A percentile compares a stretch with the other conserved stretches of the same genome.
These are phyloP conservation scores for Pyrenophora teres DNA, from an alignment of 2,329 filamentous ascomycete species.

Conservation along the genomic window DNA sequence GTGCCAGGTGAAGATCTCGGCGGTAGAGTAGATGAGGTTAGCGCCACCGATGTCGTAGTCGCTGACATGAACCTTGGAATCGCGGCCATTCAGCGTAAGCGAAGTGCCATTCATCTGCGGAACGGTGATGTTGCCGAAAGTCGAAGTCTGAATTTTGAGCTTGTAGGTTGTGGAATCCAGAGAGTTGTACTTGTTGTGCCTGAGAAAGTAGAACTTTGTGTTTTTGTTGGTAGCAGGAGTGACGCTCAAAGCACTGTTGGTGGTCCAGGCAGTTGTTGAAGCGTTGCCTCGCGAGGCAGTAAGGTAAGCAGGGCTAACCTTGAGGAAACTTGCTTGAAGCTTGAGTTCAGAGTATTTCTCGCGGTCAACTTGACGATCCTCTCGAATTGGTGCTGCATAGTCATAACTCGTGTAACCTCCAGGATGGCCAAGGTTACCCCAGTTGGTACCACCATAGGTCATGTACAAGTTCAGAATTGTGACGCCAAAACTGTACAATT, in stretches of 20 bases:
- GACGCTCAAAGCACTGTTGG: constrained; percentile 58
- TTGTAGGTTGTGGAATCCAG: constrained; percentile 64
- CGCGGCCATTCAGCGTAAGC: constrained; percentile 64
- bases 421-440: constrained; percentile 70
- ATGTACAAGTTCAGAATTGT: constrained; percentile 77
- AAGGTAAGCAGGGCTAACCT: constrained; percentile 72
- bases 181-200: constrained; percentile 69
- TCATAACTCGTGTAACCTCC: constrained; percentile 63
- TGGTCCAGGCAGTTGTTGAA: constrained; percentile 38
- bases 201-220: constrained; percentile 67
- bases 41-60: constrained; percentile 68
- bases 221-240: constrained; percentile 64
- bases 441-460: constrained; percentile 81
- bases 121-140: constrained; percentile 59
- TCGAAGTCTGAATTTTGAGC: constrained; percentile 65
- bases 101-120: constrained; percentile 61
- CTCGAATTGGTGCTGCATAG: constrained; percentile 67
- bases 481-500: constrained; percentile 68
- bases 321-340: constrained; percentile 74
- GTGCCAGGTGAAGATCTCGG: constrained; percentile 72
- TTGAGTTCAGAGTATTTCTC: constrained; percentile 84
- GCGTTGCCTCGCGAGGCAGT: constrained; percentile 49
- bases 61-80: constrained; percentile 69
- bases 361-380: constrained; percentile 68
- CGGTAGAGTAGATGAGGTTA: constrained; percentile 68